Conservation (phyloP, 306 rosid genomes). For the Gillenia trifoliata region DNA sequence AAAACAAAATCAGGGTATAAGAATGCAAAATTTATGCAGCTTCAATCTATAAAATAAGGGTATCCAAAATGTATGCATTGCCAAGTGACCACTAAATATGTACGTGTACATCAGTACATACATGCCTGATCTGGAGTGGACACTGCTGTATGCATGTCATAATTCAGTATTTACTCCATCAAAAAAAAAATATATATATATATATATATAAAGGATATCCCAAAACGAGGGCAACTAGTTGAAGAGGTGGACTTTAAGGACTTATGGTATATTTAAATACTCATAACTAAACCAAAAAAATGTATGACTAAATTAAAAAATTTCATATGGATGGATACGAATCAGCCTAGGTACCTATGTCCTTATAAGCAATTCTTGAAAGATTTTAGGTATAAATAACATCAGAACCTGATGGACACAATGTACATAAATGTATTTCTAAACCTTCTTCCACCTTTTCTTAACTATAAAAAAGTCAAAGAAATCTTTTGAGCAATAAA, state of each 20-base stretch:
- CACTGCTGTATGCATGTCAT: neutral
- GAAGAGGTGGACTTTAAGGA: neutral
- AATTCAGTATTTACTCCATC: neutral
- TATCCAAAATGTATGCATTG: neutral
- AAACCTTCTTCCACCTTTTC: neutral
- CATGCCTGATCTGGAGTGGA: neutral
- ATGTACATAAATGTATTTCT: neutral
- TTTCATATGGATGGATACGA: neutral
- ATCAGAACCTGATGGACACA: neutral
- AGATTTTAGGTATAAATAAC: neutral
- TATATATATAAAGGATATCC: neutral
- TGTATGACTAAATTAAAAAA: neutral
- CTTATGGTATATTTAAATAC: neutral
- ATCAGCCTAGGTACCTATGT: neutral
- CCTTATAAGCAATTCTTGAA: neutral
- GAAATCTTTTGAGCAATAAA: neutral
- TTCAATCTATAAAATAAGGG: neutral
- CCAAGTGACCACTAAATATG: neutral
- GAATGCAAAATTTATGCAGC: neutral
- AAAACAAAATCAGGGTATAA: conserved; percentile 13
- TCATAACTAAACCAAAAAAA: neutral
- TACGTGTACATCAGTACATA: neutral
- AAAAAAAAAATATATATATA: neutral
- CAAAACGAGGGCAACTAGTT: neutral
- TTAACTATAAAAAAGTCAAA: neutral